Base-by-base conservation (phyloP, 345 rosid genomes). In the Eucalyptus erythrocorys region DNA sequence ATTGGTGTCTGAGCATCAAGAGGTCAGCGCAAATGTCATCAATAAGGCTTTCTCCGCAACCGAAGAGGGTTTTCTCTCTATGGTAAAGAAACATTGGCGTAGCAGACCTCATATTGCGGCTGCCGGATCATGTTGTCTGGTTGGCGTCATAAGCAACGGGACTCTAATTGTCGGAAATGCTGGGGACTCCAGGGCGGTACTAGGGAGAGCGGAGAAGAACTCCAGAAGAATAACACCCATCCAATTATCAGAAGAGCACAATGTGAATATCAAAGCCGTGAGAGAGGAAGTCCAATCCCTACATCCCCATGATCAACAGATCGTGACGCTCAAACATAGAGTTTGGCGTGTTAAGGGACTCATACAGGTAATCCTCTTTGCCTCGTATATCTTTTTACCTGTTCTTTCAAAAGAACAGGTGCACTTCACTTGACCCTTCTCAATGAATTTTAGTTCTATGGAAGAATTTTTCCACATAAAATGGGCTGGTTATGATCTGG, bases 341-440 rank as follows among this genome's bases (percentile, higher is more conserved):
- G 92, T 92, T 71, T 96, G 99, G 99, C 96, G 98, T 32, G 98
- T 96, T 32, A 96, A 96, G 89, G 99, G 99, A 80, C 87, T 96
- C 80, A 95, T 96, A 86, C 97, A 95, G 99, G 99, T 96, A 89
- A 49, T 40, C 42, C 84, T 76, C 84, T 22, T 37, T 76, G 30
- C 47, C 15, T 40, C 1, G 12, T 42, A 19, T 71, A 19, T 37
- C 19, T 24, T 71, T 37, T 22, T 21, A 76, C 82, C 47, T 37
- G 82, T 76, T 76, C 47, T 76, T 37, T 71, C 43, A 21, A 71
- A 71, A 34, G 81, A 71, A 71, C 81, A 34, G 24, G 30, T 76
- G 84, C 47, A 11, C 84, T 76, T 76, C 22, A 71, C 45, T 57
- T 21, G 45, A 71, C 16, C 47, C 47, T 76, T 43, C 84, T 40